Evolutionary conservation across 495 filamentous ascomycete genomes (phyloP).

Genomic region (Penicillium cinerascens): DNA sequence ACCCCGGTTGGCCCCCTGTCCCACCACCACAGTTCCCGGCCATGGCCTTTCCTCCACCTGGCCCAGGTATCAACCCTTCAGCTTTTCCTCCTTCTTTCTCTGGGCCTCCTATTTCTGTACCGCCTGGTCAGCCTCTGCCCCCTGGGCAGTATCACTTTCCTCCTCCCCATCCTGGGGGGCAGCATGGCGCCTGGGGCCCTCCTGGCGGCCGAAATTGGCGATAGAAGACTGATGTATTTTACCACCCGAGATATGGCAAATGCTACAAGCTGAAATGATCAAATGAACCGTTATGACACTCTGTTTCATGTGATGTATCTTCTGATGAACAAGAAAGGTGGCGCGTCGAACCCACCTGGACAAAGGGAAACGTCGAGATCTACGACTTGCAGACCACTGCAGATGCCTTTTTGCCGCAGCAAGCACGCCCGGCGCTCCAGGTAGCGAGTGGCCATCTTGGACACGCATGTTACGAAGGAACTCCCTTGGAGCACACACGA

Average conservation of each 20-base stretch:
- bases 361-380: too few species aligned
- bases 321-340: too few species aligned
- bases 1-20: slow-evolving; percentile 52
- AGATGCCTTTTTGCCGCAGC: too few species aligned
- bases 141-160: slow-evolving; percentile 39
- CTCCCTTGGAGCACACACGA: background rate
- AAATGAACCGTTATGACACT: background rate
- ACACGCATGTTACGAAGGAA: background rate
- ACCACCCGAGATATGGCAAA: background rate
- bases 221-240: slow-evolving; percentile 6
- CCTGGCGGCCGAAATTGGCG: slow-evolving; percentile 26
- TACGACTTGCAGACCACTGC: too few species aligned
- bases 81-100: slow-evolving; percentile 27
- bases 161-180: slow-evolving; percentile 31
- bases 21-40: slow-evolving; percentile 31
- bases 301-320: background rate
- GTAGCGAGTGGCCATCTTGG: background rate
- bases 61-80: slow-evolving; percentile 16
- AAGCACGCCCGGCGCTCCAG: too few species aligned
- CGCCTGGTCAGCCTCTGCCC: slow-evolving; percentile 31
- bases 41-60: slow-evolving; percentile 21
- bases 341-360: too few species aligned
- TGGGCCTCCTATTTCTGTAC: slow-evolving; percentile 19
- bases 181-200: slow-evolving; percentile 21
- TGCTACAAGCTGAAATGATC: background rate